phyloP scores from a whole-genome alignment of 2,329 filamentous ascomycete species.

The Hyphodiscus sp. region DNA sequence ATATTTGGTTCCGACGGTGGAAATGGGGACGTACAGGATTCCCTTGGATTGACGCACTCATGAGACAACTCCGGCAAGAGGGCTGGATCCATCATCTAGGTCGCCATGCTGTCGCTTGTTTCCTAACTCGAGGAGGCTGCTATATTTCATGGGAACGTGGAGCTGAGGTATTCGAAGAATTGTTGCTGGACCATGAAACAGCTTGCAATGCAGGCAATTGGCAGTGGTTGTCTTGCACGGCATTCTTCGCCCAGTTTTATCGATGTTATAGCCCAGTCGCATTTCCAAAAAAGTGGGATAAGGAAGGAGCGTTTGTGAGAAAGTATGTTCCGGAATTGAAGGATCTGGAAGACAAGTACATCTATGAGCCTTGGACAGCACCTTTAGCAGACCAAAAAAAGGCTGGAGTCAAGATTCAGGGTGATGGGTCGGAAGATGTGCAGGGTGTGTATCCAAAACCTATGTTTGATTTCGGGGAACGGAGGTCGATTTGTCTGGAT shows the following conservation, averaged over 20 bases:
- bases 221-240: conserved; percentile 72
- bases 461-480: conserved; percentile 68
- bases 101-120: conserved; percentile 71
- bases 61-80: conserved; percentile 65
- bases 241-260: conserved; percentile 68
- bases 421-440: conserved; percentile 41
- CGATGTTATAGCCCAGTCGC: conserved; percentile 64
- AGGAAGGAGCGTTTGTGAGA: conserved; percentile 56
- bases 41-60: conserved; percentile 74
- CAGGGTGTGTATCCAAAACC: conserved; percentile 60
- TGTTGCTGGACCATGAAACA: conserved; percentile 67
- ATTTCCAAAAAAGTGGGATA: conserved; percentile 73
- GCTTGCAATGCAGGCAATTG: conserved; percentile 71
- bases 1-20: conserved; percentile 64
- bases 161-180: conserved; percentile 71
- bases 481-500: conserved; percentile 55
- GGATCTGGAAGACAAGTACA: conserved; percentile 58
- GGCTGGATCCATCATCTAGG: conserved; percentile 79
- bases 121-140: conserved; percentile 72
- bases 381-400: conserved; percentile 61
- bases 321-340: conserved; percentile 62
- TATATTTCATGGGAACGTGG: conserved; percentile 76
- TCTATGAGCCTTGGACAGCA: conserved; percentile 76
- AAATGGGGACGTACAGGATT: conserved; percentile 64
- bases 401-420: conserved; percentile 56